Base-by-base conservation (phyloP, 208 protist species). In the Phytomonas francai region DNA sequence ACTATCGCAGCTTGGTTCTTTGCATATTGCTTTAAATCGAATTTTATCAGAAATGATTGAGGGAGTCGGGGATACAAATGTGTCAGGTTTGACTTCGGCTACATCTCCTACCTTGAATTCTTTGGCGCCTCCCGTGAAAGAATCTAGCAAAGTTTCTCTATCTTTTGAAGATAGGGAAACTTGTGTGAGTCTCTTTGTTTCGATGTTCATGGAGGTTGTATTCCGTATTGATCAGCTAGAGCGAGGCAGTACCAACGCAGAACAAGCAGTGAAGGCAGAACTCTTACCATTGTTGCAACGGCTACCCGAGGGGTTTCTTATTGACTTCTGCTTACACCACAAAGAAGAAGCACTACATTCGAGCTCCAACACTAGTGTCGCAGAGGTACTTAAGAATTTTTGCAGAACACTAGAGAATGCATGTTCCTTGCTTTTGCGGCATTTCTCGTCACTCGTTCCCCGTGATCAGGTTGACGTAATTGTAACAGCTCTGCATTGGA, bases 391-490 rank as follows among this genome's bases (percentile, higher is more conserved):
- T 3, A 51, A 33, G 31, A 33, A 11, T 45, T 45, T 56, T 34
- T 63, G 51, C 12, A 49, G 11, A 39, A 51, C 67, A 0, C 61
- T 85, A 0, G 70, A 72, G 59, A 63, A 51, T 12, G 30, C 39
- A 22, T 49, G 65, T 36, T 36, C 76, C 0, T 28, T 85, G 32
- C n/a, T 81, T 34, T 71, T 85, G 8, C 76, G 77, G 19, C 56
- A 78, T 59, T 79, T 78, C 34, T 57, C 16, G 16, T 31, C 19
- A 49, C 67, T 90, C 11, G 29, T 69, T 12, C 67, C 77, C 34
- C 70, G 73, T 16, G 76, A 85, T 61, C 82, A 78, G 56, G 75
- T 73, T 8, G 57, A 73, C n/a, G 59, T 83, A 3, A 70, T 76
- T 1, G 54, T 61, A 14, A 28, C 54, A 7, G 70, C 73, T 14